A percentile compares a stretch with the other conserved stretches of the same genome.
These are phyloP conservation scores for Ceratocystis ficicola DNA, from an alignment of 2,329 filamentous ascomycete species.

Conservation along the genomic window DNA sequence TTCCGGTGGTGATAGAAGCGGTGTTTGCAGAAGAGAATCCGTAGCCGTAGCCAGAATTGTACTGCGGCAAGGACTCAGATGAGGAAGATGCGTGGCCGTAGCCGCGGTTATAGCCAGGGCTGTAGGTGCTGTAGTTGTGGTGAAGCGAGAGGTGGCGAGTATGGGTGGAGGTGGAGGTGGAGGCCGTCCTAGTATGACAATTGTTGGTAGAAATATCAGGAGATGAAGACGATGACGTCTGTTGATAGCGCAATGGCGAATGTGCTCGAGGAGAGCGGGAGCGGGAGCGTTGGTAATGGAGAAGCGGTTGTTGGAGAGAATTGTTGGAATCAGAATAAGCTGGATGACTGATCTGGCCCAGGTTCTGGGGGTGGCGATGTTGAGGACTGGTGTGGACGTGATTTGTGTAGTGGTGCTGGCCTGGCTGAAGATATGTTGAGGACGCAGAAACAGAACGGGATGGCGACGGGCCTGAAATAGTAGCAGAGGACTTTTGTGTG, in stretches of 20 bases:
- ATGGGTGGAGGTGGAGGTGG: neutral
- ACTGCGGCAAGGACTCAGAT: neutral
- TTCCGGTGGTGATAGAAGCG: neutral
- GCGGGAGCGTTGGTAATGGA: constrained; percentile 32
- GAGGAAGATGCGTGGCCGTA: constrained; percentile 1
- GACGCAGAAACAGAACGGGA: constrained; percentile 14
- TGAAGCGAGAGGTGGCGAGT: constrained; percentile 14
- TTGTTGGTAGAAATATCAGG: neutral
- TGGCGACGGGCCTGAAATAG: constrained; percentile 8
- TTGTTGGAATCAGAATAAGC: constrained; percentile 28
- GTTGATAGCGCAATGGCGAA: constrained; percentile 7
- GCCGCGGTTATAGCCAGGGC: neutral
- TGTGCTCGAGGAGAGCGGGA: constrained; percentile 26
- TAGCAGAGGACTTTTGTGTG: neutral
- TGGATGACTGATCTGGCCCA: neutral
- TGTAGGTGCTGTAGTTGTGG: neutral
- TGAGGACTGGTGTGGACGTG: constrained; percentile 5
- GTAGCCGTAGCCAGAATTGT: constrained; percentile 3
- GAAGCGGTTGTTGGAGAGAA: constrained; percentile 23
- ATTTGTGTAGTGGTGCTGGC: neutral
- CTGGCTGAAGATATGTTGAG: neutral
- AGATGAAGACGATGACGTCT: neutral
- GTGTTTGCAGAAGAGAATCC: neutral
- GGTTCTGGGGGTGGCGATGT: constrained; percentile 7
- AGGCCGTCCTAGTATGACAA: neutral